A percentile compares a stretch with the other conserved stretches of the same genome.
phyloP scores from a whole-genome alignment of 148 eudicot species.

The Silene uniflora region DNA sequence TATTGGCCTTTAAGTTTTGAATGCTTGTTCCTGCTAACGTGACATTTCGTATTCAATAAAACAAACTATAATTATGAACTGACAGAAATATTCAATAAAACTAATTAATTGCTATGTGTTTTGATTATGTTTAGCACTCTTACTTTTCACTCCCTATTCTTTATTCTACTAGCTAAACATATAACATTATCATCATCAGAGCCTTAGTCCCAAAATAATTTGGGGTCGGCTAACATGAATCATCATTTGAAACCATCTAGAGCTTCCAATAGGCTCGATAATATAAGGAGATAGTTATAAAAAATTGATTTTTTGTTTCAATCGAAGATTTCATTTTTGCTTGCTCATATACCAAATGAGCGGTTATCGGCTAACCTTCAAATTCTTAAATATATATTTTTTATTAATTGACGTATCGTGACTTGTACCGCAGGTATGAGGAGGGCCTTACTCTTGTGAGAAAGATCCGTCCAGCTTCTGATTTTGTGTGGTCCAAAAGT shows the following conservation, averaged over 20 bases:
- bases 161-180: not conserved
- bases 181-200: too few species aligned
- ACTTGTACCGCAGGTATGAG: constrained; percentile 50
- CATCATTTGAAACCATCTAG: too few species aligned
- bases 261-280: too few species aligned
- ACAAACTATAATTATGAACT: too few species aligned
- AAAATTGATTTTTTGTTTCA: too few species aligned
- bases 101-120: not conserved
- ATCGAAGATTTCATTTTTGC: not conserved
- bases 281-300: too few species aligned
- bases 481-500: constrained; percentile 67
- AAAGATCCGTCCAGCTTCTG: constrained; percentile 68
- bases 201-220: too few species aligned
- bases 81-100: not conserved
- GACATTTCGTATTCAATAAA: not conserved
- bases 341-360: not conserved
- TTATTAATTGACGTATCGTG: not conserved
- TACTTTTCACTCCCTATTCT: not conserved
- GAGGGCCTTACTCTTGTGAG: constrained; percentile 64
- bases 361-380: not conserved
- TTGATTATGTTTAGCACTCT: not conserved
- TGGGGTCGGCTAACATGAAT: too few species aligned
- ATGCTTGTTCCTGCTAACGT: not conserved
- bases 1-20: not conserved
- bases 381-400: not conserved